Conservation (phyloP, 352 stramenopile genomes). For the Phytopythium oedochilum region DNA sequence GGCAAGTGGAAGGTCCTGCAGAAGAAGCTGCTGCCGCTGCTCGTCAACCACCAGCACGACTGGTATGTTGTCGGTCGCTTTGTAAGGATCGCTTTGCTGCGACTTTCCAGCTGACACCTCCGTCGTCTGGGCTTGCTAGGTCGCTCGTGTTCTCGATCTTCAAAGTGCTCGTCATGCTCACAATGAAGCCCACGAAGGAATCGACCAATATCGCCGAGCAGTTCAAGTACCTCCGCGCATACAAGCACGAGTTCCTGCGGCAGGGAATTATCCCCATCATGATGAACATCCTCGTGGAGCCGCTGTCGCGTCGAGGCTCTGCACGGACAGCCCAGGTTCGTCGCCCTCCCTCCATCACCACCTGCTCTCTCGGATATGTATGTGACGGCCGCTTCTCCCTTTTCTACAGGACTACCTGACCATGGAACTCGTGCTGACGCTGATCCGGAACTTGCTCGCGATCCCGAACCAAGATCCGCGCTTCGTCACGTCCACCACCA, state of each 20-base stretch:
- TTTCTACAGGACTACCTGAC: constrained; percentile 61
- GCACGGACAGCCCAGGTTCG: constrained; percentile 41
- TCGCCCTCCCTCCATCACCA: background rate
- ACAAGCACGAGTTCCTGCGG: constrained; percentile 84
- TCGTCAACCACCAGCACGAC: constrained; percentile 86
- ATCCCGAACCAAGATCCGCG: constrained; percentile 80
- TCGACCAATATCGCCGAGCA: constrained; percentile 80
- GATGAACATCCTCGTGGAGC: constrained; percentile 83
- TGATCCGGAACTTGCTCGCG: constrained; percentile 79
- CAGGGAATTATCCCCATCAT: constrained; percentile 70
- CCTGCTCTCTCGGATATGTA: background rate
- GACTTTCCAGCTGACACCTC: background rate
- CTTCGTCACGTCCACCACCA: constrained; percentile 77
- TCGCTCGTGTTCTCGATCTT: constrained; percentile 85
- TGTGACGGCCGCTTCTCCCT: background rate
- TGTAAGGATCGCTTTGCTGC: background rate
- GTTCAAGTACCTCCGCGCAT: constrained; percentile 72
- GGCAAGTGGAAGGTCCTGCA: constrained; percentile 86
- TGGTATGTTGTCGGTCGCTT: constrained; percentile 14
- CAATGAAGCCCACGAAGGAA: constrained; percentile 76
- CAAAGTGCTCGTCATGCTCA: constrained; percentile 89
- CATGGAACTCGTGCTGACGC: constrained; percentile 86
- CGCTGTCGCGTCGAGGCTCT: constrained; percentile 60
- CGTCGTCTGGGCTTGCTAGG: constrained; percentile 10
- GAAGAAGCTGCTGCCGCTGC: constrained; percentile 82